These are phyloP conservation scores for Xerocomellus chrysenteron DNA, from an alignment of 768 basidiomycete genomes.

Conservation along the genomic window DNA sequence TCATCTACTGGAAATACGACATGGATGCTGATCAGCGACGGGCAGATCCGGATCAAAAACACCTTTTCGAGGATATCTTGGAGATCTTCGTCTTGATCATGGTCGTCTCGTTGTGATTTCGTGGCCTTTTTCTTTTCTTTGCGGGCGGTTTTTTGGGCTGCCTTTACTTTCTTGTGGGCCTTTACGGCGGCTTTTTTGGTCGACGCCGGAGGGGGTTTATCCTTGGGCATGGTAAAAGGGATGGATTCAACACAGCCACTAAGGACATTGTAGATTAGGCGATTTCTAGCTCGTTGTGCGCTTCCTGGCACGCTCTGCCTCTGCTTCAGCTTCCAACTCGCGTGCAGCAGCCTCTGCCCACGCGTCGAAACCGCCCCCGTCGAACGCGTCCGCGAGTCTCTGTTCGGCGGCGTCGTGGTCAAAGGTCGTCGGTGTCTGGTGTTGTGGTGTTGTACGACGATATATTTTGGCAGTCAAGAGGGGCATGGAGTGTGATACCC, in stretches of 20 bases:
- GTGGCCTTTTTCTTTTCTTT: constrained; percentile 64
- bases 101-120: constrained; percentile 44
- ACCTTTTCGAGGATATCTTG: constrained; percentile 84
- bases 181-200: constrained; percentile 50
- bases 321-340: too few relatives aligned
- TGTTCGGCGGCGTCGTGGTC: too few relatives aligned
- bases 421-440: too few relatives aligned
- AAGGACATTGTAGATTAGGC: too few relatives aligned
- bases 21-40: background rate
- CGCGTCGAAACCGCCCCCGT: too few relatives aligned
- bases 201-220: constrained; percentile 5
- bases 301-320: too few relatives aligned
- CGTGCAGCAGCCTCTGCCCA: too few relatives aligned
- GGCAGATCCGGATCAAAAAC: constrained; percentile 1
- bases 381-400: too few relatives aligned
- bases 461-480: constrained; percentile 52
- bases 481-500: constrained; percentile 46
- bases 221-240: constrained; percentile 16
- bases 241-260: too few relatives aligned
- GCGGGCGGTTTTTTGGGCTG: constrained; percentile 62
- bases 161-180: constrained; percentile 66
- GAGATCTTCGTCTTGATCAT: constrained; percentile 72
- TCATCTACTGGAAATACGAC: constrained; percentile 54
- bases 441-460: constrained; percentile 24
- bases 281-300: too few relatives aligned